These are phyloP conservation scores for Cadophora sp. DNA, from an alignment of 2,329 filamentous ascomycete genomes.

Conservation along the genomic window DNA sequence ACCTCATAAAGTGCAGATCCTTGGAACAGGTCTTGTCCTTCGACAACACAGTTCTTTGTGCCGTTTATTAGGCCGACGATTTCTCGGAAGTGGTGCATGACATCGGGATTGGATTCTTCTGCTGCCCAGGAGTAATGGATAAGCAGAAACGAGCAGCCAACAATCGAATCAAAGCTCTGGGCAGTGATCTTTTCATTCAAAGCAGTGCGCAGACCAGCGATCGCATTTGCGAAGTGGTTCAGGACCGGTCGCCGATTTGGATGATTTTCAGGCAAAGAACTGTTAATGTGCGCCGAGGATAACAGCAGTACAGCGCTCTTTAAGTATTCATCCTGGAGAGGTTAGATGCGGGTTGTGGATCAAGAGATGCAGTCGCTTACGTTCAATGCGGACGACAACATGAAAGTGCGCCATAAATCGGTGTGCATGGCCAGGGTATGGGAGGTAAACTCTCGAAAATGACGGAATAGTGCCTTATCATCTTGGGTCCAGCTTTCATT, in stretches of 20 bases:
- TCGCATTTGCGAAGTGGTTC: conserved; percentile 14
- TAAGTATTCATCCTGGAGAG: conserved; percentile 19
- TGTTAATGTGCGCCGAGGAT: conserved; percentile 21
- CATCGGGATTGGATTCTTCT: not conserved
- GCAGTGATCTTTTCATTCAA: conserved; percentile 16
- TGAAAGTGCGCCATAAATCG: conserved; percentile 9
- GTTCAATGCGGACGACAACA: conserved; percentile 16
- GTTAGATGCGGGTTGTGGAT: not conserved
- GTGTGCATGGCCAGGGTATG: conserved; percentile 16
- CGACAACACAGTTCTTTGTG: conserved; percentile 18
- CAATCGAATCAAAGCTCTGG: conserved; percentile 20
- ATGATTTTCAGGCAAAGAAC: conserved; percentile 16
- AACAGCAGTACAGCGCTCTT: conserved; percentile 24
- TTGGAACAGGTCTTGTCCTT: conserved; percentile 4
- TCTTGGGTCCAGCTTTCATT: conserved; percentile 7
- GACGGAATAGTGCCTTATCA: conserved; percentile 20
- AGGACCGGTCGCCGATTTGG: conserved; percentile 10
- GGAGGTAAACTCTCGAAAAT: conserved; percentile 24
- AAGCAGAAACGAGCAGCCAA: conserved; percentile 21
- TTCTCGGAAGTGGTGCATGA: not conserved
- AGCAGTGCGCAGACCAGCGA: conserved; percentile 20
- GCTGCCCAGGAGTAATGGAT: conserved; percentile 24
- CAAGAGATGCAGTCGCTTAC: not conserved
- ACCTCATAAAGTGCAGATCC: conserved; percentile 2
- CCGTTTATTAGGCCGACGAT: conserved; percentile 3